phyloP scores from a whole-genome alignment of 495 filamentous ascomycete genomes.

The Penicillium daleae region DNA sequence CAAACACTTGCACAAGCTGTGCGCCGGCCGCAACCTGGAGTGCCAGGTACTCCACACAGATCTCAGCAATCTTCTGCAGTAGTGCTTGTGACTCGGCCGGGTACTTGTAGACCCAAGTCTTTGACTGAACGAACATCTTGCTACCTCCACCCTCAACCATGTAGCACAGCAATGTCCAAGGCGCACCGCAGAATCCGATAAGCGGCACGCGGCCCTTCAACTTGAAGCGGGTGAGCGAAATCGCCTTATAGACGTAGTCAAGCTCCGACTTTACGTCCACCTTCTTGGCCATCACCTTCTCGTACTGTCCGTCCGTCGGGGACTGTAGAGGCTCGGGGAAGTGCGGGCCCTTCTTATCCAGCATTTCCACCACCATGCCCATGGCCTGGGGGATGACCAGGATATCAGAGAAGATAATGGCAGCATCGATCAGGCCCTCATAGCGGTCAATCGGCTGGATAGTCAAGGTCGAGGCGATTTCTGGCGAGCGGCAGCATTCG shows the following conservation, averaged over 20 bases:
- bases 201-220: slow-evolving; percentile 85
- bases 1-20: slow-evolving; percentile 94
- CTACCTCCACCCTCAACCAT: slow-evolving; percentile 98
- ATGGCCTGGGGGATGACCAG: slow-evolving; percentile 96
- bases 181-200: slow-evolving; percentile 96
- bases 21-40: slow-evolving; percentile 91
- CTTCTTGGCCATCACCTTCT: slow-evolving; percentile 69
- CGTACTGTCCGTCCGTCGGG: slow-evolving; percentile 80
- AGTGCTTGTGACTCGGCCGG: slow-evolving; percentile 76
- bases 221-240: slow-evolving; percentile 87
- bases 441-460: slow-evolving; percentile 93
- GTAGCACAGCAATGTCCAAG: slow-evolving; percentile 96
- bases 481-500: slow-evolving; percentile 90
- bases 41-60: slow-evolving; percentile 93
- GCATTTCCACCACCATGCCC: slow-evolving; percentile 96
- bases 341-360: slow-evolving; percentile 92
- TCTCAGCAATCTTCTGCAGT: slow-evolving; percentile 85
- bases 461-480: slow-evolving; percentile 88
- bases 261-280: slow-evolving; percentile 85
- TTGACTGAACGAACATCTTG: slow-evolving; percentile 87
- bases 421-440: slow-evolving; percentile 87
- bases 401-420: slow-evolving; percentile 99
- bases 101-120: slow-evolving; percentile 96
- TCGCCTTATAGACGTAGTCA: slow-evolving; percentile 93
- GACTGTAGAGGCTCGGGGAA: slow-evolving; percentile 83